phyloP scores from a whole-genome alignment of 2,329 filamentous ascomycete species.

The Colletotrichum salicis region DNA sequence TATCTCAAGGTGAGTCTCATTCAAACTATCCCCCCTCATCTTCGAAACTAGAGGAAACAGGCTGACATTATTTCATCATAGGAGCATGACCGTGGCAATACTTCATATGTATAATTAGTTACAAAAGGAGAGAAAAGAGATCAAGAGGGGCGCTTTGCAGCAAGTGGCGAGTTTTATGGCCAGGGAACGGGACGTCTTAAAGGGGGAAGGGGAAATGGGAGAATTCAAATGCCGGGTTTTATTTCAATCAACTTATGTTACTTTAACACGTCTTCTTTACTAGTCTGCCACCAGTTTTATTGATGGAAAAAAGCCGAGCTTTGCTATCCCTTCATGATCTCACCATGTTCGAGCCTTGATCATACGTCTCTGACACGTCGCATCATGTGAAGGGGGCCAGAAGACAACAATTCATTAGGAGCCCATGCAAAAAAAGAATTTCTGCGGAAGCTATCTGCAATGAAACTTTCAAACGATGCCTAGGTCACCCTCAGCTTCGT shows the following conservation, averaged over 20 bases:
- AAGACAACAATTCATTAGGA: neutral
- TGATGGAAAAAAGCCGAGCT: neutral
- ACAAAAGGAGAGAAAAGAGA: neutral
- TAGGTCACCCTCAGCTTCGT: neutral
- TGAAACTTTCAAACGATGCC: neutral
- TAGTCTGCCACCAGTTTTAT: neutral
- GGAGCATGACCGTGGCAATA: constrained; percentile 75
- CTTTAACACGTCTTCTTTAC: neutral
- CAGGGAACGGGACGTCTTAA: neutral
- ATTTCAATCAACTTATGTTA: neutral
- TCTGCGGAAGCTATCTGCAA: constrained; percentile 4
- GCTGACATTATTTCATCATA: constrained; percentile 41
- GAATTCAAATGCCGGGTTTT: neutral
- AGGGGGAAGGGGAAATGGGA: neutral
- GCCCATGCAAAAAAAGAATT: constrained; percentile 5
- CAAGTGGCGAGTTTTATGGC: neutral
- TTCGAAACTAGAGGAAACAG: no score
- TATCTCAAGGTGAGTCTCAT: constrained; percentile 80
- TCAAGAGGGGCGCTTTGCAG: neutral
- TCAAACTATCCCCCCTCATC: neutral
- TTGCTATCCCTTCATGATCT: neutral
- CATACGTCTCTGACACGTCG: no score
- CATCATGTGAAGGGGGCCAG: no score
- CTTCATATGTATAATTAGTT: constrained; percentile 58
- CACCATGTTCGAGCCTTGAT: neutral